Conservation (phyloP, 78 protist species). For the Dictyostelium citrinum region DNA sequence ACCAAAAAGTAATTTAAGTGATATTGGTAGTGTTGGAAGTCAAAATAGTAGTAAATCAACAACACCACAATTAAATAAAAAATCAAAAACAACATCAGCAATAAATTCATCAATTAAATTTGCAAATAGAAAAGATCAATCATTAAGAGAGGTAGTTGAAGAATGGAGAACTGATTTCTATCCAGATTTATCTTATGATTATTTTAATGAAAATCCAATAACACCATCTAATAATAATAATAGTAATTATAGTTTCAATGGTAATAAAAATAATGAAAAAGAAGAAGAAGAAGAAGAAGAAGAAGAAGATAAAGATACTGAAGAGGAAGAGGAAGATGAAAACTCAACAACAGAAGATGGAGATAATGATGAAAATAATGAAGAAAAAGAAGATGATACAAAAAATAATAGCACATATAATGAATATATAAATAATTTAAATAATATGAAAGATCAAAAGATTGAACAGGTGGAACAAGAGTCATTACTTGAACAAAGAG, state of each 20-base stretch:
- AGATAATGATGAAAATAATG: not conserved
- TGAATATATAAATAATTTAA: not conserved
- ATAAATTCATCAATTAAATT: not conserved
- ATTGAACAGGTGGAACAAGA: not conserved
- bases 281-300: not conserved
- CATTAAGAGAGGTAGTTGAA: not conserved
- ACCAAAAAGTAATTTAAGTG: not conserved
- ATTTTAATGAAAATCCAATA: not conserved
- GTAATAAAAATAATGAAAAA: too few relatives aligned
- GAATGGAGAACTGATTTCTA: constrained; percentile 29
- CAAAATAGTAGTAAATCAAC: not conserved
- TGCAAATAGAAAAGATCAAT: not conserved
- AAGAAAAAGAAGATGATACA: not conserved
- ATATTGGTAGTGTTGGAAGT: not conserved
- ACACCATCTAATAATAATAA: not conserved
- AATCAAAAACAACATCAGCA: not conserved
- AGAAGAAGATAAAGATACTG: not conserved
- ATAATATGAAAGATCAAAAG: not conserved
- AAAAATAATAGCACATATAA: not conserved
- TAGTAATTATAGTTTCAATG: too few relatives aligned
- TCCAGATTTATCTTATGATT: constrained; percentile 7
- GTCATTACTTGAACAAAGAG: constrained; percentile 4
- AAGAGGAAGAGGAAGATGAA: not conserved
- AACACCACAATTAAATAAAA: not conserved
- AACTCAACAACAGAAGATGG: not conserved